A percentile compares a stretch with the other conserved stretches of the same genome.
phyloP scores from a whole-genome alignment of 2,329 filamentous ascomycete genomes.

The Furcasterigmium sp. region DNA sequence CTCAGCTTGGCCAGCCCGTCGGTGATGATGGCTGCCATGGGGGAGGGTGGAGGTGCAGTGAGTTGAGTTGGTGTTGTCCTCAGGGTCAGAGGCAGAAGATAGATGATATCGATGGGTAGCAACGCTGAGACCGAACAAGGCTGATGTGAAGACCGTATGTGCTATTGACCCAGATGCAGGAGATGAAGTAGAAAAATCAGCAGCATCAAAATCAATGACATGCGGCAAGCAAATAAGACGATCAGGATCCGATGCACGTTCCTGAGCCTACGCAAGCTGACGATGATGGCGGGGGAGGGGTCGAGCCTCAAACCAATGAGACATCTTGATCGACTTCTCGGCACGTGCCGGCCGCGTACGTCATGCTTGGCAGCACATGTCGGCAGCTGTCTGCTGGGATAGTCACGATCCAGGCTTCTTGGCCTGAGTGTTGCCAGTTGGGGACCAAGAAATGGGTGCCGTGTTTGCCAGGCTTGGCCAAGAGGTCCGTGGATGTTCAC shows the following conservation, averaged over 20 bases:
- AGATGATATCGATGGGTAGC: no score
- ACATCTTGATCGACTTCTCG: background rate
- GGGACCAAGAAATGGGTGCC: background rate
- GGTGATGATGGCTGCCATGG: conserved; percentile 8
- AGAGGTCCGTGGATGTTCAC: no score
- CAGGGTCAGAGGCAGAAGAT: no score
- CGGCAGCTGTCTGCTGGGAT: no score
- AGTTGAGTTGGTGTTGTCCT: no score
- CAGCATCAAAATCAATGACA: no score
- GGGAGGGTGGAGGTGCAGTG: background rate
- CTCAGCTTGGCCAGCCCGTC: conserved; percentile 29
- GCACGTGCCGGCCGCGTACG: conserved; percentile 3
- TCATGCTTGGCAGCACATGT: conserved; percentile 3
- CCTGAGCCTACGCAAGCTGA: conserved; percentile 1
- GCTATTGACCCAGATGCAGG: no score
- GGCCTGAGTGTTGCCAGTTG: no score
- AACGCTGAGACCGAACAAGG: no score
- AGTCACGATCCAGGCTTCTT: background rate
- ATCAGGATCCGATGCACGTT: background rate
- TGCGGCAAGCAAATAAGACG: background rate
- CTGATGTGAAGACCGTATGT: no score
- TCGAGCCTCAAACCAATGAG: background rate
- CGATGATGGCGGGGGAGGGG: conserved; percentile 1
- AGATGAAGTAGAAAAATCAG: no score
- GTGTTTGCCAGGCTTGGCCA: background rate